Evolutionary conservation across 78 protist genomes (phyloP), one percentile per base, ranked within the genome.

Genomic region (Tieghemostelium lacteum): DNA sequence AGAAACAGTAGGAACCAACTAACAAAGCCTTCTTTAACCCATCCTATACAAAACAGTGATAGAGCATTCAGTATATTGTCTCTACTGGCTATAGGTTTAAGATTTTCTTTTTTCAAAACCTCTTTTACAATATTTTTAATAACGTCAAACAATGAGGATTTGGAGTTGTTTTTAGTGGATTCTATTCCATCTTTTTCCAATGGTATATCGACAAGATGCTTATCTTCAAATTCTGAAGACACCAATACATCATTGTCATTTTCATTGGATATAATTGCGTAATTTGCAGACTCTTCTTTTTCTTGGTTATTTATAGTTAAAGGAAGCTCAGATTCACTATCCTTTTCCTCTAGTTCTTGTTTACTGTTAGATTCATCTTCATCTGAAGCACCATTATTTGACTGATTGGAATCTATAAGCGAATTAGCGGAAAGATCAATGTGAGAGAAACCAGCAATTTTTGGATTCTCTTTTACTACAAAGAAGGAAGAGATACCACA

Each of bases 31-130:
- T 73, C 78, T 57, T 73, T 73, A 2, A 55, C 34, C 62, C 62
- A 73, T 8, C 78, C 78, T 17, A 52, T 34, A 57, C 78, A 73
- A 55, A 73, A 73, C 20, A 73, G 22, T 34, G 54, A 50, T 22
- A 57, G 17, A 1, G 42, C 37, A 57, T 55, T 73, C 2, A 73
- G 3, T 2, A 73, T 55, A 57, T 73, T 73, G 2, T 73, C 66
- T 73, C 26, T 73, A 4, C 39, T 55, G 5, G 55, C 2, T 7
- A 73, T 5, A 34, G 62, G 78, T 37, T 73, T 29, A 17, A 73
- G 22, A n/a, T 73, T 73, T 57, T 73, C 78, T 57, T 73, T 73
- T 7, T 50, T 52, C 12, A 55, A 55, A 8, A 73, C 45, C 2
- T 73, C 78, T 57, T 37, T 73, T 31, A 36, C 4, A 3, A 73